These are phyloP conservation scores for Arctium lappa DNA, from an alignment of 129 eudicot species.

Conservation along the genomic window DNA sequence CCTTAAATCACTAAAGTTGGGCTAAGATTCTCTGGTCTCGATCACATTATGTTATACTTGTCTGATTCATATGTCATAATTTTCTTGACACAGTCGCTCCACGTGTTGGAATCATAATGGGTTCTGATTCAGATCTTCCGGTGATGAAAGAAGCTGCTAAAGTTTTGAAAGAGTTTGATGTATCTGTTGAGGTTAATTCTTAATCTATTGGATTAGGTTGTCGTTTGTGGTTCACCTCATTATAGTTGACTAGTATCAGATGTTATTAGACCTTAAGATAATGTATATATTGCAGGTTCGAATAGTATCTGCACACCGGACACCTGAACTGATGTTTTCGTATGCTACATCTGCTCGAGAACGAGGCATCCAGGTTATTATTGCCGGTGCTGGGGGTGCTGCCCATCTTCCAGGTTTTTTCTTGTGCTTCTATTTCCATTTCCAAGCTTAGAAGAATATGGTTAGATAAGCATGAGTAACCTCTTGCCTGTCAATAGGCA, in stretches of 20 bases:
- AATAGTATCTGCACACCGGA: conserved; percentile 93
- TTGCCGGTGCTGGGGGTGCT: conserved; percentile 99
- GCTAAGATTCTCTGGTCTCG: too few relatives aligned
- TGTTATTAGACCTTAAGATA: background rate
- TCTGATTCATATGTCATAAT: conserved; percentile 6
- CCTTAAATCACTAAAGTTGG: background rate
- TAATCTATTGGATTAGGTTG: background rate
- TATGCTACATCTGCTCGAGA: conserved; percentile 82
- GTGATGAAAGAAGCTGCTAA: conserved; percentile 96
- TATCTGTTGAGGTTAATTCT: conserved; percentile 63
- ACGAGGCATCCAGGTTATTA: conserved; percentile 85
- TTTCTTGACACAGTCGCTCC: conserved; percentile 45
- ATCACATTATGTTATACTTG: background rate
- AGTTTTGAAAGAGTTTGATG: conserved; percentile 61
- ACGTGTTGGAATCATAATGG: conserved; percentile 94
- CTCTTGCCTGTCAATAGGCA: conserved; percentile 42
- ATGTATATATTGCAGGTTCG: conserved; percentile 49
- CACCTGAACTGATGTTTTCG: conserved; percentile 87
- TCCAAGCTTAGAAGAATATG: background rate
- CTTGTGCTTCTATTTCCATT: background rate
- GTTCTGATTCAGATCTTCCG: conserved; percentile 97
- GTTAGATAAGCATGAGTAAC: background rate
- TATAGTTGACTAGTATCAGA: background rate
- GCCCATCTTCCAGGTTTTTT: conserved; percentile 94
- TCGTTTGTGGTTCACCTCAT: background rate